These are phyloP conservation scores for Termitomyces heimii DNA, from an alignment of 768 basidiomycete species.

Conservation along the genomic window DNA sequence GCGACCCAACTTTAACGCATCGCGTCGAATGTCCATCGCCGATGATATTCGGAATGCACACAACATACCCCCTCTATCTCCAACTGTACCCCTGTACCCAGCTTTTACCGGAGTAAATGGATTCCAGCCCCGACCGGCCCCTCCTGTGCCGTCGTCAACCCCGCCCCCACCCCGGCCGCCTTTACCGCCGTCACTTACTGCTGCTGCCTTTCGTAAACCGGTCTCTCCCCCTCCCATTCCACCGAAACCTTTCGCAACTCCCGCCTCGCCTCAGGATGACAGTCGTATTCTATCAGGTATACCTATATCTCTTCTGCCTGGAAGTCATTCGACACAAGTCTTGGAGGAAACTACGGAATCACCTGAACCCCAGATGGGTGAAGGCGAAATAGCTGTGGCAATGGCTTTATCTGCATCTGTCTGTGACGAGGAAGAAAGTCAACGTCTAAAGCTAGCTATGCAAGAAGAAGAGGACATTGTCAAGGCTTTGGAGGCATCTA, in stretches of 20 bases:
- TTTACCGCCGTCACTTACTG: constrained; percentile 10
- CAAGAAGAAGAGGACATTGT: constrained; percentile 67
- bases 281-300: neutral
- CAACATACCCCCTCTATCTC: constrained; percentile 8
- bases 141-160: constrained; percentile 10
- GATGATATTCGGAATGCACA: constrained; percentile 12
- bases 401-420: constrained; percentile 47
- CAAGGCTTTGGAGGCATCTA: constrained; percentile 53
- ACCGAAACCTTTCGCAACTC: constrained; percentile 26
- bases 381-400: constrained; percentile 41
- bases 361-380: constrained; percentile 19
- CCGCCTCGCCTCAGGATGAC: neutral
- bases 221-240: constrained; percentile 31
- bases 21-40: constrained; percentile 11
- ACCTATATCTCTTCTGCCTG: neutral
- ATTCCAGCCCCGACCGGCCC: constrained; percentile 22
- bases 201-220: constrained; percentile 8
- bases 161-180: constrained; percentile 23
- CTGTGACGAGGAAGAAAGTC: constrained; percentile 23
- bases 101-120: constrained; percentile 22
- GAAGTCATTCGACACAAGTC: neutral
- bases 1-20: constrained; percentile 17
- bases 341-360: neutral
- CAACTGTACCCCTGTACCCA: constrained; percentile 26
- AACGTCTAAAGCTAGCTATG: constrained; percentile 25